phyloP scores from a whole-genome alignment of 2,329 filamentous ascomycete species.

The Daldinia eschscholtzii region DNA sequence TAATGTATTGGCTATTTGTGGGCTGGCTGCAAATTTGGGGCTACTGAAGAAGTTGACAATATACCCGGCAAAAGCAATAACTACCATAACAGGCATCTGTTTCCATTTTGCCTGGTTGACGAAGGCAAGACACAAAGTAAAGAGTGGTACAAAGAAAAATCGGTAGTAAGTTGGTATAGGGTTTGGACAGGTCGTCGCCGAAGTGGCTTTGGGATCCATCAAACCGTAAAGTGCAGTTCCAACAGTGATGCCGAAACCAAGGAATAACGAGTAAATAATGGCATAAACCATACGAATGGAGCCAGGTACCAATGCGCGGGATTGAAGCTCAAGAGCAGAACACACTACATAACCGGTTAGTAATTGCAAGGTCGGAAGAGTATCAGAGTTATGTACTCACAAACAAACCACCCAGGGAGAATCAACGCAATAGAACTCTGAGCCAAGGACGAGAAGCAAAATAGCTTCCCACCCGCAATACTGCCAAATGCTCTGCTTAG shows the following conservation, averaged over 20 bases:
- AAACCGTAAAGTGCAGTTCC: slow-evolving; percentile 60
- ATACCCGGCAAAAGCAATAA: slow-evolving; percentile 80
- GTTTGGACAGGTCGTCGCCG: slow-evolving; percentile 50
- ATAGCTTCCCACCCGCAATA: slow-evolving; percentile 68
- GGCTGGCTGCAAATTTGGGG: slow-evolving; percentile 73
- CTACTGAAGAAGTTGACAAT: slow-evolving; percentile 80
- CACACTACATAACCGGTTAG: slow-evolving; percentile 45
- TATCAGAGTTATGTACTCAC: slow-evolving; percentile 41
- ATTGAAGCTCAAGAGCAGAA: slow-evolving; percentile 73
- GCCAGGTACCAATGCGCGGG: slow-evolving; percentile 75
- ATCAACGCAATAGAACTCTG: slow-evolving; percentile 83
- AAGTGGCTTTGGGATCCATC: slow-evolving; percentile 57
- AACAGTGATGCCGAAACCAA: slow-evolving; percentile 77
- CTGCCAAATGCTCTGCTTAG: slow-evolving; percentile 77
- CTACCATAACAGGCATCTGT: slow-evolving; percentile 81
- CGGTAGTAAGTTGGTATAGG: slow-evolving; percentile 56
- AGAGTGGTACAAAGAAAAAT: slow-evolving; percentile 80
- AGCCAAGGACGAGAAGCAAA: slow-evolving; percentile 79
- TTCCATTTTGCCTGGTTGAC: slow-evolving; percentile 87
- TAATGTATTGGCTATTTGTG: slow-evolving; percentile 81
- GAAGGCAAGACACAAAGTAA: slow-evolving; percentile 78
- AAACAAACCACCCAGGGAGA: slow-evolving; percentile 71
- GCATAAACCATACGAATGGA: slow-evolving; percentile 81
- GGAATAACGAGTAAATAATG: slow-evolving; percentile 78
- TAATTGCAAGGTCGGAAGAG: not conserved